phyloP scores from a whole-genome alignment of 2,329 filamentous ascomycete species.

The Penicillium brasilianum region DNA sequence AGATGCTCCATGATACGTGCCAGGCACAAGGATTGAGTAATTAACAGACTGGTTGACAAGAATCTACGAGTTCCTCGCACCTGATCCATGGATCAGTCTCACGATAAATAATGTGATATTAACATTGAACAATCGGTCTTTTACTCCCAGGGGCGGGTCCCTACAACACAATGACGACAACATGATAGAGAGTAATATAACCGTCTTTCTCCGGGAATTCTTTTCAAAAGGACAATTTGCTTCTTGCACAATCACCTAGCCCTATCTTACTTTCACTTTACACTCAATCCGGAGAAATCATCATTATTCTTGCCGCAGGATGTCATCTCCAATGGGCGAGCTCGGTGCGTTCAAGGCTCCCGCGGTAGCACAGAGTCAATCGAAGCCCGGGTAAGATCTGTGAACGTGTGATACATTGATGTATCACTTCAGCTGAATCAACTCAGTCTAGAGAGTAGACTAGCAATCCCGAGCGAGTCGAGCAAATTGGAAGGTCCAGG shows the following conservation, averaged over 20 bases:
- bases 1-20: neutral
- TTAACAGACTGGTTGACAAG: neutral
- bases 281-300: neutral
- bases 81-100: neutral
- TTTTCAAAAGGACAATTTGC: neutral
- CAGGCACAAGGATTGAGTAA: neutral
- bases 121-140: neutral
- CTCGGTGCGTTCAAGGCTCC: slow-evolving; percentile 30
- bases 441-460: slow-evolving; percentile 22
- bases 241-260: neutral
- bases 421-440: neutral
- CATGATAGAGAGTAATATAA: slow-evolving; percentile 16
- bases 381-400: slow-evolving; percentile 34
- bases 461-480: slow-evolving; percentile 41
- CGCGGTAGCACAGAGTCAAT: slow-evolving; percentile 27
- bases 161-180: slow-evolving; percentile 35
- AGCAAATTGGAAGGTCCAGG: slow-evolving; percentile 39
- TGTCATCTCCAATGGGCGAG: slow-evolving; percentile 34
- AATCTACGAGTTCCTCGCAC: neutral
- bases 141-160: neutral
- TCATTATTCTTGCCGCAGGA: neutral
- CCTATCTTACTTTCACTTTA: neutral
- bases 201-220: neutral
- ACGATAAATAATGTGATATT: neutral
- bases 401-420: neutral